Percentiles rank a stretch among this genome's conserved stretches.
Conservation (phyloP, 805 yeast species). For the Monosporozyma servazzii region DNA sequence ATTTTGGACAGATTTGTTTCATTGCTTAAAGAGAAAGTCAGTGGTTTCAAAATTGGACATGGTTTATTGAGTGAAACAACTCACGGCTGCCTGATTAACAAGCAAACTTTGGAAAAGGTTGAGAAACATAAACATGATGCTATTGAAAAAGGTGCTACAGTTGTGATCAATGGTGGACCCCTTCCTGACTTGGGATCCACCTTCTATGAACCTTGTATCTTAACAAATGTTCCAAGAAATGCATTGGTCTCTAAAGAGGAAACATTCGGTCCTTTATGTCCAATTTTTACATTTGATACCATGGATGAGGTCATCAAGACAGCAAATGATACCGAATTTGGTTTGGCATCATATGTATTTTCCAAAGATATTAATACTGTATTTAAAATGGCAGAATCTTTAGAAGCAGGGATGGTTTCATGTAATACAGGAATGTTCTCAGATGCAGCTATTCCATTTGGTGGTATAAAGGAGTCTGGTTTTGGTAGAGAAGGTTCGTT, state of each 20-base stretch:
- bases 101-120: conserved; percentile 42
- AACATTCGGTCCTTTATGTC: conserved; percentile 59
- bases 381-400: conserved; percentile 43
- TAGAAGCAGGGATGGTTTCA: conserved; percentile 59
- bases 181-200: conserved; percentile 40
- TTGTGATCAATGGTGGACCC: conserved; percentile 44
- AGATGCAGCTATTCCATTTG: conserved; percentile 48
- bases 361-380: conserved; percentile 42
- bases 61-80: conserved; percentile 44
- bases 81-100: conserved; percentile 50
- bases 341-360: conserved; percentile 53
- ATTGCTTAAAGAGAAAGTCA: conserved; percentile 38
- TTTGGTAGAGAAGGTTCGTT: conserved; percentile 63
- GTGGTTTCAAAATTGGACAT: conserved; percentile 43
- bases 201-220: conserved; percentile 47
- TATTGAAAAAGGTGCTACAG: conserved; percentile 43
- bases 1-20: conserved; percentile 41
- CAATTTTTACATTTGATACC: conserved; percentile 45
- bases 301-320: conserved; percentile 42
- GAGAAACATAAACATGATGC: conserved; percentile 49
- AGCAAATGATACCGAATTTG: conserved; percentile 48
- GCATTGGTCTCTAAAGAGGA: conserved; percentile 48
- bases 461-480: conserved; percentile 60
- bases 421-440: conserved; percentile 52
- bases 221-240: conserved; percentile 42